Percentiles rank a stretch among this genome's conserved stretches.
These are phyloP conservation scores for Moesziomyces globuligerus DNA, from an alignment of 1,284 basidiomycete genomes.

Conservation along the genomic window DNA sequence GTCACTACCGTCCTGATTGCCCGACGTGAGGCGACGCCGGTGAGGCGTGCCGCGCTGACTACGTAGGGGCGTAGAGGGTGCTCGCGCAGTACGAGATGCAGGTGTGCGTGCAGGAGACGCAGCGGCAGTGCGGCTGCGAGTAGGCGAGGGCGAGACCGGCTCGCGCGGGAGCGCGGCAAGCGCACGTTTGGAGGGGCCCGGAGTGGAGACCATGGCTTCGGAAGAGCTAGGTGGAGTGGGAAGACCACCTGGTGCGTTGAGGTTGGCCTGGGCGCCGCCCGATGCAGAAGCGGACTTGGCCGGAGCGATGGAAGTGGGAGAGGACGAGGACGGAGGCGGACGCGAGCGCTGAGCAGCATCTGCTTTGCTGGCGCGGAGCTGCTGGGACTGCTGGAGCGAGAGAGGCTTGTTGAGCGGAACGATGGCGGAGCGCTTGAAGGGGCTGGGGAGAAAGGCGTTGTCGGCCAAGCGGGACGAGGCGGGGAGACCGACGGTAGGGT, in stretches of 20 bases:
- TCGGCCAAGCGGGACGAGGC: neutral
- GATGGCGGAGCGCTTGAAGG: constrained; percentile 23
- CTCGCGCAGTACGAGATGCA: constrained; percentile 7
- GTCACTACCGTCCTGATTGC: constrained; percentile 5
- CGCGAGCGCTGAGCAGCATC: constrained; percentile 2
- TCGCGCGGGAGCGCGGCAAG: constrained; percentile 24
- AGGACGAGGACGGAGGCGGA: constrained; percentile 2
- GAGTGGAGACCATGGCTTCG: constrained; percentile 31
- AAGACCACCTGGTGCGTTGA: constrained; percentile 33
- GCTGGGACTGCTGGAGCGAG: constrained; percentile 22
- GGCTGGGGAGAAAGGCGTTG: constrained; percentile 16
- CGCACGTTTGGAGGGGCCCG: constrained; percentile 8
- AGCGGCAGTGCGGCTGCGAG: constrained; percentile 19
- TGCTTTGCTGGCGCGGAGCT: constrained; percentile 17
- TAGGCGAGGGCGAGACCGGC: constrained; percentile 41
- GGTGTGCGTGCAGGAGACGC: constrained; percentile 20
- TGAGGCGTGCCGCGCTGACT: constrained; percentile 10
- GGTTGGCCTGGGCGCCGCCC: constrained; percentile 20
- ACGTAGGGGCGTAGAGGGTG: constrained; percentile 11
- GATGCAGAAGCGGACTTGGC: neutral
- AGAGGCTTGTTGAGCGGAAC: constrained; percentile 38
- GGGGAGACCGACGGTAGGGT: constrained; percentile 32
- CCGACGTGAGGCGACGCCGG: constrained; percentile 1
- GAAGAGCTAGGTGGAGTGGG: constrained; percentile 41
- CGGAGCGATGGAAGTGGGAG: constrained; percentile 10